Percentiles rank a stretch among this genome's conserved stretches.
Conservation (phyloP, 352 stramenopile species). For the Globisporangium alternatum region DNA sequence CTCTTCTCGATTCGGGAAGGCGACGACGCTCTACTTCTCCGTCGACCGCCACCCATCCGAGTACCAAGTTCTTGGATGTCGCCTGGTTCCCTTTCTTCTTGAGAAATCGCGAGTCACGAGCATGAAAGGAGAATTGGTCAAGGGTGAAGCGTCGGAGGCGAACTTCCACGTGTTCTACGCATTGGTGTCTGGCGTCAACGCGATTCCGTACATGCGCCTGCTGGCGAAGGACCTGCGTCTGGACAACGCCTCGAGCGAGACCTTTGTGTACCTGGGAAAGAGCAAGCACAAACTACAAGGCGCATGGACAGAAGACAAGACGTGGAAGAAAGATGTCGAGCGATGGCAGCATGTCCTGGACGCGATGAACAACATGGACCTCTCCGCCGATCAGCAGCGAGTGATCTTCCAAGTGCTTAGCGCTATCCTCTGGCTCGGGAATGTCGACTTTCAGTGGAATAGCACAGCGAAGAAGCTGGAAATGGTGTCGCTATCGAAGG, state of each 20-base stretch:
- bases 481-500: conserved; percentile 22
- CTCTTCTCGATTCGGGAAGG: conserved; percentile 73
- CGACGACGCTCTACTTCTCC: conserved; percentile 44
- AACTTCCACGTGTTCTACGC: conserved; percentile 83
- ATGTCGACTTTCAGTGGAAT: conserved; percentile 47
- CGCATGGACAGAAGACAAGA: conserved; percentile 30
- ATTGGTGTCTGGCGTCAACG: conserved; percentile 56
- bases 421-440: conserved; percentile 71
- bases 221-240: conserved; percentile 43
- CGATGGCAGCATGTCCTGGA: conserved; percentile 59
- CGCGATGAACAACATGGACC: conserved; percentile 39
- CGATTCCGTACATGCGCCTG: conserved; percentile 27
- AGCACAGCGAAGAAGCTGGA: conserved; percentile 23
- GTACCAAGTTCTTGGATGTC: conserved; percentile 56
- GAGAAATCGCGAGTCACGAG: conserved; percentile 66
- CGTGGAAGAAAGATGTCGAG: conserved; percentile 58
- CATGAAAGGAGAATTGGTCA: neutral
- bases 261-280: conserved; percentile 51
- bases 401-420: conserved; percentile 61
- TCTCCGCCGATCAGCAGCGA: conserved; percentile 39
- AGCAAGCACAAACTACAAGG: conserved; percentile 33
- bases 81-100: conserved; percentile 58
- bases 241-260: conserved; percentile 27
- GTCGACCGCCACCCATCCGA: conserved; percentile 43
- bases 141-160: conserved; percentile 14